Evolutionary conservation across 2,329 filamentous ascomycete species (phyloP).

Genomic region (Cercospora sp.): DNA sequence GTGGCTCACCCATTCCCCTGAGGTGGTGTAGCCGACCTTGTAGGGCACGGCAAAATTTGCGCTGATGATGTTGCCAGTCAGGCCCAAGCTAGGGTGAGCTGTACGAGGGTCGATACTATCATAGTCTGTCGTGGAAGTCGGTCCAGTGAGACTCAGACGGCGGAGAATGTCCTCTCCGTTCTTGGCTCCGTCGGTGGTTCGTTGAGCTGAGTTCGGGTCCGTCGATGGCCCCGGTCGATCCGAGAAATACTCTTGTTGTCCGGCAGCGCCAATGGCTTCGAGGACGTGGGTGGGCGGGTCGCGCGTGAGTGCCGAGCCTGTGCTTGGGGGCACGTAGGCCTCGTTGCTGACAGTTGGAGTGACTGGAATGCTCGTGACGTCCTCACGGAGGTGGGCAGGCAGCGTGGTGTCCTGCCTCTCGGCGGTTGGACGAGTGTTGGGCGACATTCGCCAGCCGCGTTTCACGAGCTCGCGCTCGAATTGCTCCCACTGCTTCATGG

Average conservation of each 20-base stretch:
- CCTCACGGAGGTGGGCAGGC: constrained; percentile 23
- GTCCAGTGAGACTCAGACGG: constrained; percentile 52
- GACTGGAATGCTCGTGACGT: constrained; percentile 27
- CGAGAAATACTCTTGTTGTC: constrained; percentile 11
- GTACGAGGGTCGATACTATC: constrained; percentile 55
- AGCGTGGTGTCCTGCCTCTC: constrained; percentile 24
- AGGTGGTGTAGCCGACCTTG: constrained; percentile 54
- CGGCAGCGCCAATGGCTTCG: constrained; percentile 27
- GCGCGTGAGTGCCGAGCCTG: constrained; percentile 7
- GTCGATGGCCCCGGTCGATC: constrained; percentile 8
- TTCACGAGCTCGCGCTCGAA: constrained; percentile 17
- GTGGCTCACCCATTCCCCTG: constrained; percentile 56
- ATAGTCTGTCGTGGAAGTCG: constrained; percentile 40
- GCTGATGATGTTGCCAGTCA: constrained; percentile 64
- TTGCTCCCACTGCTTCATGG: constrained; percentile 24
- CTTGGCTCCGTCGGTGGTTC: constrained; percentile 48
- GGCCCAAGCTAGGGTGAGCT: constrained; percentile 57
- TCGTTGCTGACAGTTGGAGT: constrained; percentile 31
- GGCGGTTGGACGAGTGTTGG: constrained; percentile 22
- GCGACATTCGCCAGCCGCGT: constrained; percentile 28
- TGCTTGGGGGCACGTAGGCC: constrained; percentile 19
- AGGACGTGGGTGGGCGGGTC: constrained; percentile 26
- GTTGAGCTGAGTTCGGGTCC: constrained; percentile 40
- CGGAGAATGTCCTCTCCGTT: constrained; percentile 54
- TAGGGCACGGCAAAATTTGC: constrained; percentile 65